Base-by-base conservation (phyloP, 2,329 filamentous ascomycete genomes). In the Fusarium transvaalense region DNA sequence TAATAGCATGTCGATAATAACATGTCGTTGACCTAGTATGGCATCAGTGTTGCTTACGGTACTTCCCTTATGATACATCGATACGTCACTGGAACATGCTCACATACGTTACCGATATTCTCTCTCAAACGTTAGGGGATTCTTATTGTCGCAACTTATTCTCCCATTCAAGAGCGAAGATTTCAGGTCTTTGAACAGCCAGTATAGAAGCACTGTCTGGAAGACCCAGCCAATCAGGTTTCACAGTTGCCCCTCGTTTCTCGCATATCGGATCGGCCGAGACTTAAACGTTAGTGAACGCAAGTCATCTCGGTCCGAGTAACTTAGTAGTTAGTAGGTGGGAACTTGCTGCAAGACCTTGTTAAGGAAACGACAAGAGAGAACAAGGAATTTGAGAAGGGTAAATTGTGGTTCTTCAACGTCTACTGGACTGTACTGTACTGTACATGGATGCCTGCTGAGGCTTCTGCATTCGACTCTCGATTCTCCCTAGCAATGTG, bases 401-500 rank as follows among this genome's bases (percentile, higher is more conserved):
- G 32, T 32, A 61, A 29, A 55, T 43, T 65, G 60, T 61, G 59
- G 50, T 38, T 34, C 47, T 50, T 42, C 23, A 52, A 61, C 47
- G 45, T 23, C 46, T 50, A 46, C n/a, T n/a, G n/a, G n/a, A n/a
- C n/a, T n/a, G n/a, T n/a, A n/a, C n/a, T n/a, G n/a, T n/a, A n/a
- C n/a, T n/a, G n/a, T n/a, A n/a, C 51, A 39, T 29, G 57, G 47
- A 38, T 68, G 66, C 66, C 56, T 69, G 50, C 57, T 61, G 53
- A 50, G 53, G 56, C 35, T 66, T 55, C 61, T 73, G 68, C 71
- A 68, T 53, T 45, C 21, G 39, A 54, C 38, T 42, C 66, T 72
- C 60, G 38, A 72, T 73, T 60, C 56, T 61, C 55, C 57, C 56
- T 70, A 68, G 60, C 37, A 48, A 52, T 53, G 56, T 64, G 68